phyloP scores from a whole-genome alignment of 768 basidiomycete genomes.

The Rhizopogon vesiculosus region DNA sequence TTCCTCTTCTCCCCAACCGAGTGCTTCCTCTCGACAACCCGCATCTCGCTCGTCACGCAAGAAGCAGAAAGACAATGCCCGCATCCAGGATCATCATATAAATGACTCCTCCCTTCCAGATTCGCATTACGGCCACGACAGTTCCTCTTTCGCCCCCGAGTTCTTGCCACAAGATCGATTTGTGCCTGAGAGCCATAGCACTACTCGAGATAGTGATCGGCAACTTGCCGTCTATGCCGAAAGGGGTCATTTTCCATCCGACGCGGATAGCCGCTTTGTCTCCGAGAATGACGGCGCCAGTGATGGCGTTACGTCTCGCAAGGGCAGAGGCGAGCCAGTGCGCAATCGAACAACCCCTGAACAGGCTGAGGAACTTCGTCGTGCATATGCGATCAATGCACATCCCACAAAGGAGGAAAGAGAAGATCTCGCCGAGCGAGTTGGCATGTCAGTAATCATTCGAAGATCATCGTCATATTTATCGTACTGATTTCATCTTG shows the following conservation, averaged over 20 bases:
- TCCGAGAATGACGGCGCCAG: constrained; percentile 41
- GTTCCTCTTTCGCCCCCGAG: constrained; percentile 28
- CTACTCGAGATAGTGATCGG: constrained; percentile 19
- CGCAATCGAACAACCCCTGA: constrained; percentile 59
- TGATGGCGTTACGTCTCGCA: constrained; percentile 22
- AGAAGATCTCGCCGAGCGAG: constrained; percentile 57
- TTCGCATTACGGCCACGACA: constrained; percentile 12
- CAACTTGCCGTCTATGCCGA: constrained; percentile 31
- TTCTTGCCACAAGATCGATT: constrained; percentile 26
- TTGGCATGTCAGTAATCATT: constrained; percentile 63
- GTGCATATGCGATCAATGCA: constrained; percentile 56
- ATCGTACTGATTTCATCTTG: constrained; percentile 16
- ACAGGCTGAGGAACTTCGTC: constrained; percentile 67
- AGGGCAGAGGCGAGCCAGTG: constrained; percentile 24
- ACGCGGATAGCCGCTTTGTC: constrained; percentile 46
- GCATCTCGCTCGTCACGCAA: constrained; percentile 22
- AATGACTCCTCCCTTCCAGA: constrained; percentile 23
- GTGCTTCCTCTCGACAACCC: constrained; percentile 11
- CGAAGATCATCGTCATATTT: constrained; percentile 4
- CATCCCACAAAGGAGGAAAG: constrained; percentile 69
- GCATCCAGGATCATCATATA: constrained; percentile 19
- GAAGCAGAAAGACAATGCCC: constrained; percentile 18
- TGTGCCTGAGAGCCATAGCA: constrained; percentile 28
- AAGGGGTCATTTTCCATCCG: constrained; percentile 44
- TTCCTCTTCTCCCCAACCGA: constrained; percentile 24